Conservation (phyloP, 2,329 filamentous ascomycete species). For the Apiospora arundinis region DNA sequence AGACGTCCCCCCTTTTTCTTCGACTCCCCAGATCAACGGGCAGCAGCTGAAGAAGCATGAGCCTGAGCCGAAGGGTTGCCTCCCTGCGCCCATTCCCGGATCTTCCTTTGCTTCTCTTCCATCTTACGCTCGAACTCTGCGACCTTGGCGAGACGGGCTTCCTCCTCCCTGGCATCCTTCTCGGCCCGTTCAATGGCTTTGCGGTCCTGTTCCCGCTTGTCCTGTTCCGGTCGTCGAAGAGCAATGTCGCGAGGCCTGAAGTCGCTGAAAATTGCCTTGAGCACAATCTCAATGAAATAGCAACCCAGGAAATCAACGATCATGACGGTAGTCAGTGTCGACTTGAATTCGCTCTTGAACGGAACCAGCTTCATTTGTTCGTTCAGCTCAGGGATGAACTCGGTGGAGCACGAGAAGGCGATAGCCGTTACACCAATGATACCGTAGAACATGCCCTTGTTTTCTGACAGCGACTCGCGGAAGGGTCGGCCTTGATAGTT, state of each 20-base stretch:
- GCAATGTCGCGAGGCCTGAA: slow-evolving; percentile 95
- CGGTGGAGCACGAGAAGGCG: slow-evolving; percentile 92
- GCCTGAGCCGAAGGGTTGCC: slow-evolving; percentile 10
- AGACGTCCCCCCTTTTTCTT: background rate
- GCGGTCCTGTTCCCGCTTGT: slow-evolving; percentile 75
- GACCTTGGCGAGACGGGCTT: slow-evolving; percentile 59
- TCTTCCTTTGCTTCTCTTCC: slow-evolving; percentile 54
- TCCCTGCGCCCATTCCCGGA: slow-evolving; percentile 54
- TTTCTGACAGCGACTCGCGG: slow-evolving; percentile 93
- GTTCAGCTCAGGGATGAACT: slow-evolving; percentile 95
- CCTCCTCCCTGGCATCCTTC: slow-evolving; percentile 59
- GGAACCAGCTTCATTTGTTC: slow-evolving; percentile 90
- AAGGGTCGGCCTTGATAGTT: slow-evolving; percentile 99
- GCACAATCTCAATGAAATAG: slow-evolving; percentile 82
- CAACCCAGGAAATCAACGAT: slow-evolving; percentile 85
- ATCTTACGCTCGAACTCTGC: slow-evolving; percentile 66
- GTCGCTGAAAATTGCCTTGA: slow-evolving; percentile 89
- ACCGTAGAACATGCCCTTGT: slow-evolving; percentile 98
- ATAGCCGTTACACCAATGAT: slow-evolving; percentile 88
- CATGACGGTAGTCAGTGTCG: slow-evolving; percentile 85
- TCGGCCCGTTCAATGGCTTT: slow-evolving; percentile 63
- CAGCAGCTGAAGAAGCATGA: background rate
- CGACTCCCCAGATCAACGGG: background rate
- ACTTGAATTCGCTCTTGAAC: slow-evolving; percentile 88
- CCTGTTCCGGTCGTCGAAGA: slow-evolving; percentile 82